A percentile compares a stretch with the other conserved stretches of the same genome.
These are phyloP conservation scores for Mucor indicus DNA, from an alignment of 371 early-diverging fungal species.

Conservation along the genomic window DNA sequence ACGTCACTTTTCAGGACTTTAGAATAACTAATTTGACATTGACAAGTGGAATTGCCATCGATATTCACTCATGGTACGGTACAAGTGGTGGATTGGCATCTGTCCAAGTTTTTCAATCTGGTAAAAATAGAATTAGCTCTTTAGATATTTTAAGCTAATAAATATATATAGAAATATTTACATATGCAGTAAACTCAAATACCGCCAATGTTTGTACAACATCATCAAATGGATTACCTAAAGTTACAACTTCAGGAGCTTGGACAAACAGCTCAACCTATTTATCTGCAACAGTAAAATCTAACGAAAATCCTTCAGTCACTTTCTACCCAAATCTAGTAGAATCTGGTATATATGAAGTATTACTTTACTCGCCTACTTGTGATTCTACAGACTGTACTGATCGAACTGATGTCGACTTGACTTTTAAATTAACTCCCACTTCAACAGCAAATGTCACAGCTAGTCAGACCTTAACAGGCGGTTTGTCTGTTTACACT, in stretches of 20 bases:
- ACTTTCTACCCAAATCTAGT: constrained; percentile 56
- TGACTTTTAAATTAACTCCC: constrained; percentile 24
- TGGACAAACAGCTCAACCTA: not conserved
- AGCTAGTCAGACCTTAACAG: constrained; percentile 16
- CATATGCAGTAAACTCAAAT: constrained; percentile 27
- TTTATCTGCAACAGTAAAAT: too few relatives aligned
- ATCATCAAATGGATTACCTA: too few relatives aligned
- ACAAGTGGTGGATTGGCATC: constrained; percentile 68
- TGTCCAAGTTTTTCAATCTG: constrained; percentile 69
- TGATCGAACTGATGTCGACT: constrained; percentile 42
- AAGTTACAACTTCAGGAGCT: not conserved
- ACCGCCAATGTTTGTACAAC: constrained; percentile 18
- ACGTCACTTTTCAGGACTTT: constrained; percentile 59
- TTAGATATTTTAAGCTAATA: not conserved
- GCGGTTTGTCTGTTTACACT: constrained; percentile 34
- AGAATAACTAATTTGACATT: constrained; percentile 39
- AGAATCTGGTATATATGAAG: constrained; percentile 65
- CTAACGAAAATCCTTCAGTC: constrained; percentile 41
- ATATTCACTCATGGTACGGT: constrained; percentile 73
- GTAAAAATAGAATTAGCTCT: too few relatives aligned
- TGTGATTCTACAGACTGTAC: constrained; percentile 52
- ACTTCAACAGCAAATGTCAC: constrained; percentile 28
- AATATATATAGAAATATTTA: constrained; percentile 18
- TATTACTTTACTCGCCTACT: constrained; percentile 58
- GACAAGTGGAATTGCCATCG: constrained; percentile 57